Evolutionary conservation across 1,139 yeast species (phyloP), one percentile per base, ranked within the genome.

Genomic region (Candida freyschussii): DNA sequence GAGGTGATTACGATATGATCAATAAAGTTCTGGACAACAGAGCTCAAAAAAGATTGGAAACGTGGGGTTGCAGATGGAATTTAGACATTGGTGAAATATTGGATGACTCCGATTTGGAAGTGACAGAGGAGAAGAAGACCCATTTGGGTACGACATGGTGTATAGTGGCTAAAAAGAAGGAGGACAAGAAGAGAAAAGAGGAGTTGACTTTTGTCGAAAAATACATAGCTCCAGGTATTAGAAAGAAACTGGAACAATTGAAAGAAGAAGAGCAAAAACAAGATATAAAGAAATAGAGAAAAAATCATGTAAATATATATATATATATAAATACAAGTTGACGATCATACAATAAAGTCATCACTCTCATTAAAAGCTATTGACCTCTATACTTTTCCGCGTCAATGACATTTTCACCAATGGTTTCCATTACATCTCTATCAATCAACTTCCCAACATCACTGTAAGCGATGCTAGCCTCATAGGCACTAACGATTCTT

Each of bases 1-100:
- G 96, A 50, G 84, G 96, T 38, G 69, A 75, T 1, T 85, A 80
- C 65, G 80, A 76, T 32, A 75, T 81, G 39, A 71, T 91, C 45
- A 91, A 93, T 57, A 72, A 77, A 27, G 78, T 83, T 41, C 67
- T 91, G 58, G 97, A 91, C 57, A 75, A 76, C 44, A 70, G 93
- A 45, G 89, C 96, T 7, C 87, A 77, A 36, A 73, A 76, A 46
- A 79, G 96, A 60, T 75, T 89, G 65, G 73, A 82, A 44, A 78
- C 82, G 10, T 91, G 97, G 97, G 97, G 96, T 4, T 91, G 98
- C 60, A 67, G 97, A 53, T 91, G 97, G 96, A 91, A 91, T 53
- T 65, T 91, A 44, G 97, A 91, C 53, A 85, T 91, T 46, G 94
- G 87, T 21, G 91, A 80, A 48, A 68, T 91, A 33, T 69, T 91